Evolutionary conservation across 202 grass and related monocot genomes (phyloP).

Genomic region (Setaria viridis): DNA sequence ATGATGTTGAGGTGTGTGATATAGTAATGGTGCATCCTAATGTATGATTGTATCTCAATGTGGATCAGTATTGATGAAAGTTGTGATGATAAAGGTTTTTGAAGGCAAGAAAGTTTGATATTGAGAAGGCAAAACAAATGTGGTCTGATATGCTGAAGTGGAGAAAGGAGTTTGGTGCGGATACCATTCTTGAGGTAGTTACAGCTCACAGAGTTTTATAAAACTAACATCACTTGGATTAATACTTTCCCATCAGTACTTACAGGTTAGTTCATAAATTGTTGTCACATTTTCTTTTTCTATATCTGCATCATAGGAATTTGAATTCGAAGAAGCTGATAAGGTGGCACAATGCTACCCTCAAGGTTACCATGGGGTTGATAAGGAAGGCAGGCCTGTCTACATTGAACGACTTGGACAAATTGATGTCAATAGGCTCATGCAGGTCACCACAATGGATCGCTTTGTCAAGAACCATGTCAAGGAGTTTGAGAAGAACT

Average conservation of each 20-base stretch:
- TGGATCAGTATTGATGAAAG: conserved; percentile 36
- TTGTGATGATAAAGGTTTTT: conserved; percentile 65
- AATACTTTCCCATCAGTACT: neutral
- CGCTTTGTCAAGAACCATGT: conserved; percentile 95
- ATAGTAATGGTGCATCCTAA: neutral
- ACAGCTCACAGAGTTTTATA: neutral
- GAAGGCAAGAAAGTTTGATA: conserved; percentile 89
- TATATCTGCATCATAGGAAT: conserved; percentile 58
- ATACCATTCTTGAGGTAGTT: conserved; percentile 82
- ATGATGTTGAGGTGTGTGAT: conserved; percentile 85
- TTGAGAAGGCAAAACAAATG: conserved; percentile 96
- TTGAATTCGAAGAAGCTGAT: conserved; percentile 84
- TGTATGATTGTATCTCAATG: conserved; percentile 8
- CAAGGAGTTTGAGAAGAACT: conserved; percentile 91
- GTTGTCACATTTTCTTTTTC: conserved; percentile 29
- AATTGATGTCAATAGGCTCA: conserved; percentile 80
- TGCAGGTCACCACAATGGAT: conserved; percentile 97
- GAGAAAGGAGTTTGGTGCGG: conserved; percentile 89
- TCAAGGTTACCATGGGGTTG: conserved; percentile 95
- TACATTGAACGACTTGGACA: conserved; percentile 92
- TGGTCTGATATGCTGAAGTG: conserved; percentile 96
- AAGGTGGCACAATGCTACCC: conserved; percentile 95
- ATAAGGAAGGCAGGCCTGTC: conserved; percentile 92
- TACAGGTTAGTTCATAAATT: neutral
- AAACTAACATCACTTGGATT: conserved; percentile 2